Evolutionary conservation across 441 rosid genomes (phyloP).

Genomic region (Pelargonium myrrhifolium): DNA sequence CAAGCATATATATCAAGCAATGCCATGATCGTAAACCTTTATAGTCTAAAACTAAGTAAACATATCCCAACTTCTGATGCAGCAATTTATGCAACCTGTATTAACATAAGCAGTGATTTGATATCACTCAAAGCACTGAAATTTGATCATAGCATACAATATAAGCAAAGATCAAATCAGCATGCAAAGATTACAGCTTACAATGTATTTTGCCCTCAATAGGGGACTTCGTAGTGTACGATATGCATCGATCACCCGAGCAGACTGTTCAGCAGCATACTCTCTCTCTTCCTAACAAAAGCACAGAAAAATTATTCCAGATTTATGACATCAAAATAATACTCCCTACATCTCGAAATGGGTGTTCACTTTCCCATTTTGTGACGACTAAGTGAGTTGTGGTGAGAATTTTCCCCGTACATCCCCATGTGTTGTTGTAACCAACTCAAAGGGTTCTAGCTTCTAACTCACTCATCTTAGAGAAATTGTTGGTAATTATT

Average conservation of each 20-base stretch:
- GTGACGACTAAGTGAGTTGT: too few species aligned
- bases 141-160: neutral
- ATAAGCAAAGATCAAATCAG: neutral
- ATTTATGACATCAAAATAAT: neutral
- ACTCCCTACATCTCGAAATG: neutral
- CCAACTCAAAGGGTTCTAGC: neutral
- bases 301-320: neutral
- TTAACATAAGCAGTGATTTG: neutral
- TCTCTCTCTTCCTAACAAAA: constrained; percentile 60
- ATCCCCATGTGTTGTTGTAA: too few species aligned
- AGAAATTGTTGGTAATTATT: too few species aligned
- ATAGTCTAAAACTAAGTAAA: too few species aligned
- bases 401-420: too few species aligned
- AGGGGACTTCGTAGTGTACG: constrained; percentile 52
- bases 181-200: constrained; percentile 27
- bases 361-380: too few species aligned
- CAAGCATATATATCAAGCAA: too few species aligned
- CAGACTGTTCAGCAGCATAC: constrained; percentile 83
- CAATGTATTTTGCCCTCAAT: constrained; percentile 73
- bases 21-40: too few species aligned
- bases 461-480: neutral
- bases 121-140: neutral
- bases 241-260: constrained; percentile 75
- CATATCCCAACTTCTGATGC: neutral
- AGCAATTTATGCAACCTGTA: neutral